phyloP scores from a whole-genome alignment of 495 filamentous ascomycete species.

The Pseudoneurospora amorphoporcata region DNA sequence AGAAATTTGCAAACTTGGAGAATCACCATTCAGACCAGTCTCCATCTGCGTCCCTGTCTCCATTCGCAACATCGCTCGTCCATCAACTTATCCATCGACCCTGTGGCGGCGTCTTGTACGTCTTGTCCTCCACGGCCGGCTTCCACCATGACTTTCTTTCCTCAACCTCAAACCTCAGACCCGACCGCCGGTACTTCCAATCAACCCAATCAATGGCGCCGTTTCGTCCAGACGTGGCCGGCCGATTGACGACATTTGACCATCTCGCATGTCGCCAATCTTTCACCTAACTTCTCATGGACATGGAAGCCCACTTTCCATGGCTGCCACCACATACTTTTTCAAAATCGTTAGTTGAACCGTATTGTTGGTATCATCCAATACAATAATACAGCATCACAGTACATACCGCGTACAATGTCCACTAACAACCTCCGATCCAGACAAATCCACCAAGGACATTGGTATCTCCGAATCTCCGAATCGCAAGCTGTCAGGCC shows the following conservation, averaged over 20 bases:
- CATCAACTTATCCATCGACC: neutral
- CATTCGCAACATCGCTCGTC: neutral
- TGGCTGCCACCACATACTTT: neutral
- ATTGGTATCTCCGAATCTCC: neutral
- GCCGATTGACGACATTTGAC: neutral
- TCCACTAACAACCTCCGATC: neutral
- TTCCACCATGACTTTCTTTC: neutral
- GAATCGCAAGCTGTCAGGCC: neutral
- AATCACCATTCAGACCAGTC: neutral
- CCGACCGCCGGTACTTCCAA: neutral
- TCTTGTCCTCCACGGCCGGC: neutral
- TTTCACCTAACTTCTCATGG: neutral
- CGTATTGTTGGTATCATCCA: neutral
- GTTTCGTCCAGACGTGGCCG: neutral
- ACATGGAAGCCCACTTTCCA: neutral
- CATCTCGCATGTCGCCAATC: neutral
- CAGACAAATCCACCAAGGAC: neutral
- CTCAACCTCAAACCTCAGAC: neutral
- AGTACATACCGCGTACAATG: neutral
- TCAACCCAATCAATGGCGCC: neutral
- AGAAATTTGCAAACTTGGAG: neutral
- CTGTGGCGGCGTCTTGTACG: neutral
- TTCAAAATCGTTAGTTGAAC: neutral
- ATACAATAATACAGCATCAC: neutral
- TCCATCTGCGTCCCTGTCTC: neutral